A percentile compares a stretch with the other conserved stretches of the same genome.
phyloP scores from a whole-genome alignment of 768 basidiomycete genomes.

The Boletus subcaerulescens region DNA sequence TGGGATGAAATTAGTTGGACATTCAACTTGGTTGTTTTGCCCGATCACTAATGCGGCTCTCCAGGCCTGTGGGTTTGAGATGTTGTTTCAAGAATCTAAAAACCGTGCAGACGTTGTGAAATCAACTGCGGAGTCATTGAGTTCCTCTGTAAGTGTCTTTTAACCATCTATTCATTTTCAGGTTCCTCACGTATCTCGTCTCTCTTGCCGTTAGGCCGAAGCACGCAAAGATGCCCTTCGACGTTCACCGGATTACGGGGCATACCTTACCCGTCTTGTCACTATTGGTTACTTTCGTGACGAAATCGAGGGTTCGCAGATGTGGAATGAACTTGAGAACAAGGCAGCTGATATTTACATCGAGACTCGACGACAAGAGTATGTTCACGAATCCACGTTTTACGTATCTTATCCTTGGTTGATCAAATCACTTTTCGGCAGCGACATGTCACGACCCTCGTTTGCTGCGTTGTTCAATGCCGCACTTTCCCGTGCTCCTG shows the following conservation, averaged over 20 bases:
- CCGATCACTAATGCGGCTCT: neutral
- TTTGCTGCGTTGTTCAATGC: slow-evolving; percentile 73
- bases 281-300: slow-evolving; percentile 73
- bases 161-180: neutral
- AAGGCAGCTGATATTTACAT: slow-evolving; percentile 70
- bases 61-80: slow-evolving; percentile 94
- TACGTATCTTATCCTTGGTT: neutral
- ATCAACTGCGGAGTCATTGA: slow-evolving; percentile 34
- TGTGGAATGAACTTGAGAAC: slow-evolving; percentile 71
- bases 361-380: slow-evolving; percentile 64
- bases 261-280: slow-evolving; percentile 66
- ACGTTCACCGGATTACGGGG: slow-evolving; percentile 62
- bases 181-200: neutral
- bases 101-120: slow-evolving; percentile 43
- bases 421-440: slow-evolving; percentile 22
- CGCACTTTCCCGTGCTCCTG: slow-evolving; percentile 49
- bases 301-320: slow-evolving; percentile 71
- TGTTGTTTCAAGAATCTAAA: slow-evolving; percentile 87
- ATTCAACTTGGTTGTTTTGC: neutral
- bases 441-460: slow-evolving; percentile 62
- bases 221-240: slow-evolving; percentile 67
- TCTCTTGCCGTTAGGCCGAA: slow-evolving; percentile 42
- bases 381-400: slow-evolving; percentile 28
- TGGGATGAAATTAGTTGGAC: slow-evolving; percentile 87
- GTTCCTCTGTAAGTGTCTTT: slow-evolving; percentile 46